Evolutionary conservation across 805 yeast genomes (phyloP).

Genomic region (Candida khao-thaluensis): DNA sequence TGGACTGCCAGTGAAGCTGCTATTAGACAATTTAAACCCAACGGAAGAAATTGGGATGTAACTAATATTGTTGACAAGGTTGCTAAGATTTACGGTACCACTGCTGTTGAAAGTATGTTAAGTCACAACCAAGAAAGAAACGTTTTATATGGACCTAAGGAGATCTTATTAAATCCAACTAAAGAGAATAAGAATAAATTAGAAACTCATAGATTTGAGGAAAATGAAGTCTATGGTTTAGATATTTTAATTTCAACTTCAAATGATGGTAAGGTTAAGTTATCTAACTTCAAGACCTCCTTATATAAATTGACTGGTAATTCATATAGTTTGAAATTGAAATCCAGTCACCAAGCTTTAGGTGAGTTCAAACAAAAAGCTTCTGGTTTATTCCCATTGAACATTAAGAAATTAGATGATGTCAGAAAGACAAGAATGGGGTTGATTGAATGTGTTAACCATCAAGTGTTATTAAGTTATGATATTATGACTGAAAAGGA

Average conservation of each 20-base stretch:
- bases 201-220: constrained; percentile 65
- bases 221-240: constrained; percentile 74
- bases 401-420: constrained; percentile 63
- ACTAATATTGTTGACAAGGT: constrained; percentile 64
- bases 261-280: constrained; percentile 62
- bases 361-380: constrained; percentile 67
- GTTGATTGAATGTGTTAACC: constrained; percentile 67
- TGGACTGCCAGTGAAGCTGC: constrained; percentile 82
- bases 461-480: constrained; percentile 63
- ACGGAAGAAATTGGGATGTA: constrained; percentile 72
- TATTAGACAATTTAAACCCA: constrained; percentile 61
- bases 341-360: constrained; percentile 64
- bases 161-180: constrained; percentile 71
- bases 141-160: constrained; percentile 71
- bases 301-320: constrained; percentile 71
- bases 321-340: constrained; percentile 66
- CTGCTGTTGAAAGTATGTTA: constrained; percentile 74
- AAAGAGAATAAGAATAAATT: constrained; percentile 63
- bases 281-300: constrained; percentile 60
- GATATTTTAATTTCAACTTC: constrained; percentile 68
- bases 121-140: constrained; percentile 68
- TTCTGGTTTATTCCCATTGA: constrained; percentile 62
- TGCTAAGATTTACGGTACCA: constrained; percentile 56
- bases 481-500: constrained; percentile 68
- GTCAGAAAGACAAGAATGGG: constrained; percentile 74